phyloP scores from a whole-genome alignment of 2,329 filamentous ascomycete genomes.

The Cytospora mali region DNA sequence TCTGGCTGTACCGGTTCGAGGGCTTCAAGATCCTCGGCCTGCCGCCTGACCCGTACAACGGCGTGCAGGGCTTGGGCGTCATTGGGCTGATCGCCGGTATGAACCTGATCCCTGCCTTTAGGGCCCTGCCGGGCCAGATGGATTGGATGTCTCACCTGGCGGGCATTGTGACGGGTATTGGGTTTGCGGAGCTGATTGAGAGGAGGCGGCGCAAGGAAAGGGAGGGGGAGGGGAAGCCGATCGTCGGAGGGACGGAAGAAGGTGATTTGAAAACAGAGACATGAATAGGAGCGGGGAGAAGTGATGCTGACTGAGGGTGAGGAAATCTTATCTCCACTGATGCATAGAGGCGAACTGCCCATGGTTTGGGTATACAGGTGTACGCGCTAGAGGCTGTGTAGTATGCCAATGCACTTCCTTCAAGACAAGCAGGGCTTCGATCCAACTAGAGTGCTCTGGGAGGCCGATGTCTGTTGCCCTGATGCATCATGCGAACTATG shows the following conservation, averaged over 20 bases:
- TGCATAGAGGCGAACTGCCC: neutral
- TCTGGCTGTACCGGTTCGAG: constrained; percentile 60
- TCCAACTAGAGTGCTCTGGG: no score
- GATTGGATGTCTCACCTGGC: constrained; percentile 58
- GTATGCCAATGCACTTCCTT: neutral
- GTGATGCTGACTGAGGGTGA: neutral
- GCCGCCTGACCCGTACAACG: constrained; percentile 55
- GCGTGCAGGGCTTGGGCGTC: constrained; percentile 57
- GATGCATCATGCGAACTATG: no score
- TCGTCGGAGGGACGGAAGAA: neutral
- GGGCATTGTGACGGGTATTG: constrained; percentile 52
- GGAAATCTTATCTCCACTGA: neutral
- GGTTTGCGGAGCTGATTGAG: constrained; percentile 43
- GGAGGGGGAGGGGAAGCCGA: constrained; percentile 14
- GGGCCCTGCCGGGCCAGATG: constrained; percentile 44
- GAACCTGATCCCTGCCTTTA: constrained; percentile 52
- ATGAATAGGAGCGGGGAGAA: neutral
- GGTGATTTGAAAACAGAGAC: neutral
- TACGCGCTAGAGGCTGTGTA: neutral
- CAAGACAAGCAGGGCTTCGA: neutral
- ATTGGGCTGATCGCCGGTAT: constrained; percentile 54
- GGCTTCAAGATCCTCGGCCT: constrained; percentile 60
- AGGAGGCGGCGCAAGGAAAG: constrained; percentile 35
- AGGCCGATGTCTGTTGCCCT: no score
- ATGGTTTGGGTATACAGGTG: neutral